These are phyloP conservation scores for Mycena amicta DNA, from an alignment of 768 basidiomycete genomes.

Conservation along the genomic window DNA sequence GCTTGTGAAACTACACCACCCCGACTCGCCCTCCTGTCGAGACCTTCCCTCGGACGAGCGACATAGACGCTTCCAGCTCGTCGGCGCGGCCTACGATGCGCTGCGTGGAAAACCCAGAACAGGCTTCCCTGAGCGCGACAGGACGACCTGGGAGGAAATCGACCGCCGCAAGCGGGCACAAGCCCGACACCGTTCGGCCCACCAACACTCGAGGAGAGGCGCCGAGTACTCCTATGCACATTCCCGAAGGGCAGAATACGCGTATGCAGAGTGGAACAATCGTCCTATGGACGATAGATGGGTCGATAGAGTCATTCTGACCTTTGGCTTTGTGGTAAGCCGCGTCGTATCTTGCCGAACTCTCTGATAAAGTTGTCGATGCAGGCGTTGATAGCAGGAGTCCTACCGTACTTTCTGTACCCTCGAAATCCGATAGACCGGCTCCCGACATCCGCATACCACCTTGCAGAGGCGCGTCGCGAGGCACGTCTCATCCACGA, in stretches of 20 bases:
- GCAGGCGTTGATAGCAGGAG: conserved; percentile 9
- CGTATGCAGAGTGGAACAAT: background rate
- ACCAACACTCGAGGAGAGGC: background rate
- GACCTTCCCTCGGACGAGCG: conserved; percentile 25
- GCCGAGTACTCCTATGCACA: conserved; percentile 1
- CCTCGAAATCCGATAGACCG: conserved; percentile 8
- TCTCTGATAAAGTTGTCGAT: background rate
- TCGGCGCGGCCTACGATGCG: conserved; percentile 45
- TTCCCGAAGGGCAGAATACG: conserved; percentile 17
- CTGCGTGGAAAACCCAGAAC: conserved; percentile 29
- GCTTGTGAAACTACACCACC: conserved; percentile 55
- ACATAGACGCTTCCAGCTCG: conserved; percentile 49
- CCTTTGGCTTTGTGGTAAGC: conserved; percentile 9
- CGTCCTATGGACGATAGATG: background rate
- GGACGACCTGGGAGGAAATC: conserved; percentile 13
- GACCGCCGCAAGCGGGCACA: conserved; percentile 14
- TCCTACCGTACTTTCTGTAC: conserved; percentile 6
- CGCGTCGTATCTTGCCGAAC: conserved; percentile 2
- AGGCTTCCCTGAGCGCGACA: background rate
- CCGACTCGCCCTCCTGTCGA: conserved; percentile 40
- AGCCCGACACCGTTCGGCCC: background rate
- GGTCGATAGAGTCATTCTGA: conserved; percentile 19
- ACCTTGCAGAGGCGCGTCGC: background rate
- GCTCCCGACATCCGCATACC: background rate
- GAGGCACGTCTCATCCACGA: background rate